Percentiles rank a stretch among this genome's conserved stretches.
Evolutionary conservation across 2,329 filamentous ascomycete genomes (phyloP).

Genomic region (Ophiostoma sp.): DNA sequence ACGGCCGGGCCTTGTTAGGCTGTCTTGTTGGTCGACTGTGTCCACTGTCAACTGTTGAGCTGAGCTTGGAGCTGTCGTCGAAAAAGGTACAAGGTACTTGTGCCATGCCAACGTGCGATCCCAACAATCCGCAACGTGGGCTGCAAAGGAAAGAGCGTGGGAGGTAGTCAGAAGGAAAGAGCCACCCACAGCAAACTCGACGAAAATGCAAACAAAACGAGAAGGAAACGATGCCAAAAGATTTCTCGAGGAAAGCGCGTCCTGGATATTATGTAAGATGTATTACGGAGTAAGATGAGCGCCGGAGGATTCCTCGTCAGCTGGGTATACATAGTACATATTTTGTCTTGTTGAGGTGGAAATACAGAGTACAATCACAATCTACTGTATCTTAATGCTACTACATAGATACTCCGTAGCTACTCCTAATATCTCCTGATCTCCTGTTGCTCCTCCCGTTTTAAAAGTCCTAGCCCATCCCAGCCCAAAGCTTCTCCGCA

Average conservation of each 20-base stretch:
- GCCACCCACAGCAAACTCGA: background rate
- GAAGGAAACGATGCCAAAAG: background rate
- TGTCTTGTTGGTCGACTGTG: background rate
- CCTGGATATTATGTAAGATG: background rate
- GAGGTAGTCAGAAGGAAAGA: background rate
- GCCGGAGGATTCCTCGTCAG: background rate
- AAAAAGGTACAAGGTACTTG: conserved; percentile 10
- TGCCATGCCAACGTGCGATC: background rate
- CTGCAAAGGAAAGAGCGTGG: background rate
- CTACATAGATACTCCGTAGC: background rate
- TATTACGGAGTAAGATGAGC: background rate
- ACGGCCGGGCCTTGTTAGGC: background rate
- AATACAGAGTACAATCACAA: background rate
- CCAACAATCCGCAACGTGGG: conserved; percentile 14
- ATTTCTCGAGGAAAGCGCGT: background rate
- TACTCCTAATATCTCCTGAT: background rate
- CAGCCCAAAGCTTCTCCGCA: conserved; percentile 2
- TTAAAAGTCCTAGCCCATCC: background rate
- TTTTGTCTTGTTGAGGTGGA: background rate
- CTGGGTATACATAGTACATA: background rate
- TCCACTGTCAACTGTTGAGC: background rate
- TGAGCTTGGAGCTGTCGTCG: background rate
- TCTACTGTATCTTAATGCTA: background rate
- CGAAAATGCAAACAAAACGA: background rate
- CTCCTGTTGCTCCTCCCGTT: background rate